phyloP scores from a whole-genome alignment of 441 rosid genomes.

The Adansonia gregorii region DNA sequence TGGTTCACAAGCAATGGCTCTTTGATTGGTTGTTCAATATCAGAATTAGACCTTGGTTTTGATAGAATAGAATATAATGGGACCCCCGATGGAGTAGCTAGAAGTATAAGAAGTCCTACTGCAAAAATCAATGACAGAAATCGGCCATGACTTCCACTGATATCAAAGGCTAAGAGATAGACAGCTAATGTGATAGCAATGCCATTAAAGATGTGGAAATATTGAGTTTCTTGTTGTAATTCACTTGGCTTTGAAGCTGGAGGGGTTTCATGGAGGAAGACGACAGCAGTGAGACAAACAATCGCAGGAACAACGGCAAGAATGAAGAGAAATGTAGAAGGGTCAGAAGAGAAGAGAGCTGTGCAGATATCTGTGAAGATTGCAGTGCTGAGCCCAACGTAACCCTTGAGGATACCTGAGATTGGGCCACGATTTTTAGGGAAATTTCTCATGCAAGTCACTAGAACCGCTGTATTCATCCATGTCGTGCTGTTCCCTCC shows the following conservation, averaged over 20 bases:
- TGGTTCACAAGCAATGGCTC: conserved; percentile 46
- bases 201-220: conserved; percentile 50
- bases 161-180: conserved; percentile 52
- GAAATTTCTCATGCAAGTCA: conserved; percentile 58
- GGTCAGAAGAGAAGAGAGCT: conserved; percentile 51
- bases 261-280: conserved; percentile 56
- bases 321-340: conserved; percentile 50
- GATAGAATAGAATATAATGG: conserved; percentile 40
- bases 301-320: conserved; percentile 50
- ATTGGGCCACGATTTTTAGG: conserved; percentile 59
- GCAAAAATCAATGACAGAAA: conserved; percentile 45
- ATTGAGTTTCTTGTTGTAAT: conserved; percentile 42
- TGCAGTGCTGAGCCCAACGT: conserved; percentile 59
- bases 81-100: conserved; percentile 49
- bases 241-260: conserved; percentile 35
- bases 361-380: conserved; percentile 62
- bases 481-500: conserved; percentile 69
- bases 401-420: conserved; percentile 62
- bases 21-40: conserved; percentile 45
- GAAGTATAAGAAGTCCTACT: conserved; percentile 42
- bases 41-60: conserved; percentile 25
- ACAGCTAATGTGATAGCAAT: conserved; percentile 52
- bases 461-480: conserved; percentile 68
- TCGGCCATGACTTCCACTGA: conserved; percentile 46
- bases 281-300: conserved; percentile 53